phyloP scores from a whole-genome alignment of 192 early-diverging fungal species.

The Phycomyces blakesleeanus region DNA sequence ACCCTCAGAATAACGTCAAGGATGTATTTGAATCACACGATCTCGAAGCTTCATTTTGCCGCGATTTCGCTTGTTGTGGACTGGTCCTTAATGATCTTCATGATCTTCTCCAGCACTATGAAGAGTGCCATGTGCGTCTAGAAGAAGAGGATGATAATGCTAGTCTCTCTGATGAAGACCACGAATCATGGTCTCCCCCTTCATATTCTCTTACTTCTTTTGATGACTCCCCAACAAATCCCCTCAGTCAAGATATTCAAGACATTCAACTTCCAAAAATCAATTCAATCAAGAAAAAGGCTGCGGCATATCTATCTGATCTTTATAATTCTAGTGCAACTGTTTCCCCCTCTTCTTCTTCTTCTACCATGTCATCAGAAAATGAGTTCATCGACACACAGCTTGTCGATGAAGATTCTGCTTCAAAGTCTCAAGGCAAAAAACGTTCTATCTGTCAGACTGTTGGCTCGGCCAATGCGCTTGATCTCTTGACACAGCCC shows the following conservation, averaged over 20 bases:
- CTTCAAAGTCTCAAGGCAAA: constrained; percentile 6
- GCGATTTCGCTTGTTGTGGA: constrained; percentile 95
- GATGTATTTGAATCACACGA: constrained; percentile 47
- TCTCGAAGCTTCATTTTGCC: constrained; percentile 87
- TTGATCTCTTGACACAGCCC: constrained; percentile 27
- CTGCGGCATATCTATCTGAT: constrained; percentile 24
- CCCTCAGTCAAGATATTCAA: constrained; percentile 14
- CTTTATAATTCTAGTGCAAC: constrained; percentile 14
- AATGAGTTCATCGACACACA: background rate
- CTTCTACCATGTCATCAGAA: constrained; percentile 4
- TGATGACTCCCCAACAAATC: constrained; percentile 13
- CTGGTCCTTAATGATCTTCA: constrained; percentile 84
- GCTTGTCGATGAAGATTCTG: too few species aligned
- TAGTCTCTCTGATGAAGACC: constrained; percentile 36
- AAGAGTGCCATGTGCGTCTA: constrained; percentile 87
- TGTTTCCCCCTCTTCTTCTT: background rate
- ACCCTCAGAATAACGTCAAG: constrained; percentile 21
- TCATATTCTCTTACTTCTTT: constrained; percentile 15
- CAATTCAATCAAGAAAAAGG: constrained; percentile 29
- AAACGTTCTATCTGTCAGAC: constrained; percentile 23
- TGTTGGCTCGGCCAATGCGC: constrained; percentile 4
- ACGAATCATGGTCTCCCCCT: constrained; percentile 11
- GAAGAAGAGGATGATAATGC: constrained; percentile 65
- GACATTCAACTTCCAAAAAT: constrained; percentile 8
- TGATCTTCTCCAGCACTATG: constrained; percentile 93